Evolutionary conservation across 2,329 filamentous ascomycete genomes (phyloP).

Genomic region (Microsporum ferrugineum): DNA sequence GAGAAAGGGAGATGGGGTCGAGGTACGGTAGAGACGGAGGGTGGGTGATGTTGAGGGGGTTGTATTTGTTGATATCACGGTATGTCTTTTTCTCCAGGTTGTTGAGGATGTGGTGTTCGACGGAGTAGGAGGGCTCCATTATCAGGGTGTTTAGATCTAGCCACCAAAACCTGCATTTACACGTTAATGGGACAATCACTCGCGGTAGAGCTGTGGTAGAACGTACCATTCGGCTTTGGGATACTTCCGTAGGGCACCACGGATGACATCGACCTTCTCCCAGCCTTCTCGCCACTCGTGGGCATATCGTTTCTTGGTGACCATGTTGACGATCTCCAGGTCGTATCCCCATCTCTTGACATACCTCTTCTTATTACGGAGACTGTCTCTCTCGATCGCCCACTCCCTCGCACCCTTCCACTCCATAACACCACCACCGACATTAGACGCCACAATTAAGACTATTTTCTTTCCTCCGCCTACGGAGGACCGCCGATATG

Average conservation of each 20-base stretch:
- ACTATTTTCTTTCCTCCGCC: slow-evolving; percentile 87
- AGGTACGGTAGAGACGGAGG: slow-evolving; percentile 64
- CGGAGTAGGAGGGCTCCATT: slow-evolving; percentile 87
- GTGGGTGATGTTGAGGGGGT: slow-evolving; percentile 86
- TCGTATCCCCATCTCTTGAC: slow-evolving; percentile 83
- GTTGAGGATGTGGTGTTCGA: slow-evolving; percentile 85
- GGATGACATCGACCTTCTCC: slow-evolving; percentile 95
- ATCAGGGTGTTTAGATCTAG: slow-evolving; percentile 93
- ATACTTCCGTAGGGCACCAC: slow-evolving; percentile 81
- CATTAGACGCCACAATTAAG: slow-evolving; percentile 83
- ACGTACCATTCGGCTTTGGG: slow-evolving; percentile 89
- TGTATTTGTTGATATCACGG: slow-evolving; percentile 92
- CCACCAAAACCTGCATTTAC: slow-evolving; percentile 80
- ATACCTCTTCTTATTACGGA: slow-evolving; percentile 90
- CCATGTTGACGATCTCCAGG: slow-evolving; percentile 94
- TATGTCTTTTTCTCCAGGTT: slow-evolving; percentile 63
- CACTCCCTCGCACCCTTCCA: slow-evolving; percentile 97
- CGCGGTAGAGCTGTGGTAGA: neutral
- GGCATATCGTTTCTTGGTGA: slow-evolving; percentile 94
- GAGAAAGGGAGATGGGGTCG: slow-evolving; percentile 59
- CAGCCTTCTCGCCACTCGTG: slow-evolving; percentile 99
- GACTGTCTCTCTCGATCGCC: slow-evolving; percentile 93
- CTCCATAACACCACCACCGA: slow-evolving; percentile 95
- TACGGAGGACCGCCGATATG: slow-evolving; percentile 61
- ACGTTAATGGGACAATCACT: slow-evolving; percentile 9